phyloP scores from a whole-genome alignment of 345 rosid genomes.

The Pseudoturritis turrita region DNA sequence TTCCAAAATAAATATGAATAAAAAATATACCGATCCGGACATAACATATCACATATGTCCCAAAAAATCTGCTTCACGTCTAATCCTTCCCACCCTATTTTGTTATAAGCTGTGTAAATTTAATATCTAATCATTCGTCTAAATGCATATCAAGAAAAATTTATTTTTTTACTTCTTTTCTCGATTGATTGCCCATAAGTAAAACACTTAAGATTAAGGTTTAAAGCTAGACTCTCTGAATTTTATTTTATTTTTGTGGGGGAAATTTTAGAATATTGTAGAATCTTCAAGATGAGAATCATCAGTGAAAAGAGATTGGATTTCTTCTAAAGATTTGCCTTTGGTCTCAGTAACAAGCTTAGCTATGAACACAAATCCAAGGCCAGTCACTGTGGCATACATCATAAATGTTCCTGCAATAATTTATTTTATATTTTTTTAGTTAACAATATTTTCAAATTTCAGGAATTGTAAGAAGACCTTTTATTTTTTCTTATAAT shows the following conservation, averaged over 20 bases:
- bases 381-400: constrained; percentile 21
- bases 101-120: too few species aligned
- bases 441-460: neutral
- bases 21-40: too few species aligned
- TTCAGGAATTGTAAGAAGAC: neutral
- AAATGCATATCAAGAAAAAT: too few species aligned
- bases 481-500: neutral
- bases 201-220: too few species aligned
- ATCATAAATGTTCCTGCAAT: constrained; percentile 40
- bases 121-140: too few species aligned
- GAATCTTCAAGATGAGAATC: neutral
- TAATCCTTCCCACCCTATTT: too few species aligned
- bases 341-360: constrained; percentile 50
- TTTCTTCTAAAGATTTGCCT: constrained; percentile 45
- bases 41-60: too few species aligned
- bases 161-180: too few species aligned
- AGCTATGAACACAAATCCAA: constrained; percentile 34
- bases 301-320: constrained; percentile 29
- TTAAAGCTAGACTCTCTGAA: too few species aligned
- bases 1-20: too few species aligned
- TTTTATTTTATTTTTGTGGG: neutral
- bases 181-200: too few species aligned
- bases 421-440: neutral
- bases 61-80: too few species aligned
- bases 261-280: neutral